A percentile compares a stretch with the other conserved stretches of the same genome.
Conservation (phyloP, 805 yeast genomes). For the Nematodospora valgi region DNA sequence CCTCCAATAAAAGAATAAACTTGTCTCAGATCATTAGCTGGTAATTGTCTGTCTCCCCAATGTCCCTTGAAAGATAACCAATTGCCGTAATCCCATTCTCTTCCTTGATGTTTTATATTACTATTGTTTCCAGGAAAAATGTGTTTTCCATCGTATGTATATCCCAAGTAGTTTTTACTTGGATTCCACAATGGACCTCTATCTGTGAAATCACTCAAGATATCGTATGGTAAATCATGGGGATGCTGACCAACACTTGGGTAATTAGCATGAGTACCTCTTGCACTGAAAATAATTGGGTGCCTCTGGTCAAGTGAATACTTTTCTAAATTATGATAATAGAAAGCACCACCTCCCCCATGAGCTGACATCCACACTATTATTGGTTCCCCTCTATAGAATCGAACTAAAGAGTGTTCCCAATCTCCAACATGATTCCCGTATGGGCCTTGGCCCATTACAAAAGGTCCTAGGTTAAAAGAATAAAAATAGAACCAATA, state of each 20-base stretch:
- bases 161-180: constrained; percentile 71
- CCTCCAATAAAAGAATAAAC: constrained; percentile 80
- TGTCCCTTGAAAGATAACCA: constrained; percentile 83
- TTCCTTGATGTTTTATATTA: constrained; percentile 44
- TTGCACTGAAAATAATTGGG: constrained; percentile 83
- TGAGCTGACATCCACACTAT: constrained; percentile 97
- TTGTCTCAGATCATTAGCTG: constrained; percentile 72
- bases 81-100: constrained; percentile 55
- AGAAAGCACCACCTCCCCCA: constrained; percentile 93
- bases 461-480: constrained; percentile 92
- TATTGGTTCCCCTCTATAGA: constrained; percentile 73
- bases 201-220: constrained; percentile 89
- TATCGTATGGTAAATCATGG: constrained; percentile 91
- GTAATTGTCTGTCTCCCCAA: constrained; percentile 85
- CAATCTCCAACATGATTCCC: constrained; percentile 98
- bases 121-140: constrained; percentile 42
- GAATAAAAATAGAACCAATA: constrained; percentile 96
- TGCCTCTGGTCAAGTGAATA: constrained; percentile 39
- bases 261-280: constrained; percentile 97
- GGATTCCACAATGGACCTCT: constrained; percentile 97
- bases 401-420: constrained; percentile 92
- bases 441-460: constrained; percentile 96
- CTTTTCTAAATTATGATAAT: constrained; percentile 72
- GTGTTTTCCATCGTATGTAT: constrained; percentile 64
- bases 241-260: constrained; percentile 95